Base-by-base conservation (phyloP, 176 grass and related monocot species). In the Bonia amplexicaulis region DNA sequence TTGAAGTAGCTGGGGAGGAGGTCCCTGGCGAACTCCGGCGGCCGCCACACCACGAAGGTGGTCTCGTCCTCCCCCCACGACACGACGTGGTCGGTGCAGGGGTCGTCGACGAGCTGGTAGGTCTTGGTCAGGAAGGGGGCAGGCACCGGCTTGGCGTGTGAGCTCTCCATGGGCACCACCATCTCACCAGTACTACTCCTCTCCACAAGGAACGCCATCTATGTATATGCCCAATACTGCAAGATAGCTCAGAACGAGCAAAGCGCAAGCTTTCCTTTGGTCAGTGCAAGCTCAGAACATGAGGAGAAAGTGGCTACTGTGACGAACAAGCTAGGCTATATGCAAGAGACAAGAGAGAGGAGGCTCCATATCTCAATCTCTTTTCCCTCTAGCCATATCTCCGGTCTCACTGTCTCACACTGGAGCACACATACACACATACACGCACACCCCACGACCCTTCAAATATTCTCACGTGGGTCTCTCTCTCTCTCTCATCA, bases 1-100 rank as follows among this genome's bases (percentile, higher is more conserved):
- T 97, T 97, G 90, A 97, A 97, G 92, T 92, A 97, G 88, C 77
- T 93, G 70, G 91, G 92, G 41, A 97, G 85, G 82, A 97, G 90
- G 74, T 97, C 94, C 68, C 92, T 90, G 60, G 94, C 82, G 73
- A 97, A 94, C 79, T 92, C 89, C 63, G 89, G 87, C 69, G 92
- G 94, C 35, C 85, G 89, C 94, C 92, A 94, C 23, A 97, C 87
- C 42, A 97, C 94, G 81, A 97, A 94, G 80, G 89, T 97, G 83
- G 71, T 61, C 33, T 88, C 88, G 27, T 92, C 84, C 53, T 88
- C 92, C 8, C 94, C 94, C 94, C 94, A 97, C 16, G 94, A 94
- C 48, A 97, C 94, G 37, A 94, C 74, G 85, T 90, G 85, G 75
- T 97, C 90, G 12, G 90, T 97, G 88, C 80, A 74, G 62, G 84